Conservation (phyloP, 257 asterid species). For the Solanum sejunctum region DNA sequence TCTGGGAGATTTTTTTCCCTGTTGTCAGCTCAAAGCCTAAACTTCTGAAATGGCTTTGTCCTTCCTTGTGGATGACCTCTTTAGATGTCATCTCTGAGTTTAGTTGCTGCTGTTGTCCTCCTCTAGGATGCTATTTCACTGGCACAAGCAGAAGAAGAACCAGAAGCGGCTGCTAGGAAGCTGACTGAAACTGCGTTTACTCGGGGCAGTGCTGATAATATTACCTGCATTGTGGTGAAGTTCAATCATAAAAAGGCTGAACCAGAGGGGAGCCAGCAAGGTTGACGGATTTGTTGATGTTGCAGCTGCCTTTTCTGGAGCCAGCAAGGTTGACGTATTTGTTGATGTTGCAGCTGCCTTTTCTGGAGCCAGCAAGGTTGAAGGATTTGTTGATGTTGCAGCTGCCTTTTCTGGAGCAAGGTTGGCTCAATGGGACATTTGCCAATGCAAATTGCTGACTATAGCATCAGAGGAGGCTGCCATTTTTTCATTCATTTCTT, state of each 20-base stretch:
- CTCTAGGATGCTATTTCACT: slow-evolving; percentile 81
- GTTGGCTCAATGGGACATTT: not conserved
- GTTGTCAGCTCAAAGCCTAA: not conserved
- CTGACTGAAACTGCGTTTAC: slow-evolving; percentile 86
- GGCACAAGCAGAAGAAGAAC: slow-evolving; percentile 68
- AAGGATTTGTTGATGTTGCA: slow-evolving; percentile 6
- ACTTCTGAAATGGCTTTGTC: not conserved
- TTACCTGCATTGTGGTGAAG: slow-evolving; percentile 94
- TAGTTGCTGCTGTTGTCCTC: not conserved
- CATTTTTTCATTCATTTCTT: slow-evolving; percentile 28
- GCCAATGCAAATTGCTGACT: not conserved
- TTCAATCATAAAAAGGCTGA: slow-evolving; percentile 38
- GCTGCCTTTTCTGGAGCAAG: slow-evolving; percentile 1
- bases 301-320: slow-evolving; percentile 7
- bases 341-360: not conserved
- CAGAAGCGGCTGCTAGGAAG: slow-evolving; percentile 86
- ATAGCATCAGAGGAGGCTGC: not conserved
- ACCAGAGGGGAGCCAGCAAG: slow-evolving; percentile 17
- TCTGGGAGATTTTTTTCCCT: not conserved
- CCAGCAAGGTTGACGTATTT: not conserved
- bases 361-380: not conserved
- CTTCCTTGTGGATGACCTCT: not conserved
- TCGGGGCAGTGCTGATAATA: slow-evolving; percentile 95
- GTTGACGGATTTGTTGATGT: slow-evolving; percentile 10
- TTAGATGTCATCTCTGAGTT: not conserved